These are phyloP conservation scores for Coprinopsis strossmayeri DNA, from an alignment of 768 basidiomycete genomes.

Conservation along the genomic window DNA sequence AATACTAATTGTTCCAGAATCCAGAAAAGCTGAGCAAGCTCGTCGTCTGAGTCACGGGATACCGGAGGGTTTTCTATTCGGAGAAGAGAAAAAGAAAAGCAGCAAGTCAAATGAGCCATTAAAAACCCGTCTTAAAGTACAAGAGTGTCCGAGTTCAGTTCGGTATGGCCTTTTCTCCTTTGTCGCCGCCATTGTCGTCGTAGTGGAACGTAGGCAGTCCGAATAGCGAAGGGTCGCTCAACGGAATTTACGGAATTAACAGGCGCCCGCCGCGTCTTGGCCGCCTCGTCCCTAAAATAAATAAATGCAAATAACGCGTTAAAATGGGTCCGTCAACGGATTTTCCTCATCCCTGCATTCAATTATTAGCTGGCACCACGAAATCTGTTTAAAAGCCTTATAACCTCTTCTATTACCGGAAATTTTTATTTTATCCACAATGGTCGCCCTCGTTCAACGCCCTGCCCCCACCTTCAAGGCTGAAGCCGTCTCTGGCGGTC, in stretches of 20 bases:
- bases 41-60: too few relatives aligned
- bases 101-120: too few relatives aligned
- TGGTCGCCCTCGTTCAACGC: conserved; percentile 69
- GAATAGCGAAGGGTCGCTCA: background rate
- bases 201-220: too few relatives aligned
- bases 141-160: too few relatives aligned
- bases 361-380: background rate
- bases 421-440: conserved; percentile 12
- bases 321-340: background rate
- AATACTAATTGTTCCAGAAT: too few relatives aligned
- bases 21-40: too few relatives aligned
- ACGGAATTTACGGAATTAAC: background rate
- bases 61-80: too few relatives aligned
- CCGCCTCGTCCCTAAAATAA: background rate
- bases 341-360: background rate
- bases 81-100: too few relatives aligned
- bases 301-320: background rate
- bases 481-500: conserved; percentile 66
- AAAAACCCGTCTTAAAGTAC: too few relatives aligned
- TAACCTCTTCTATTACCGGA: background rate
- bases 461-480: conserved; percentile 80
- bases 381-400: too few relatives aligned
- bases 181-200: too few relatives aligned
- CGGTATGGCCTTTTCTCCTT: too few relatives aligned
- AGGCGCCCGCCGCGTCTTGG: background rate